Percentiles rank a stretch among this genome's conserved stretches.
phyloP scores from a whole-genome alignment of 768 basidiomycete species.

The Kwoniella mangroviensis region DNA sequence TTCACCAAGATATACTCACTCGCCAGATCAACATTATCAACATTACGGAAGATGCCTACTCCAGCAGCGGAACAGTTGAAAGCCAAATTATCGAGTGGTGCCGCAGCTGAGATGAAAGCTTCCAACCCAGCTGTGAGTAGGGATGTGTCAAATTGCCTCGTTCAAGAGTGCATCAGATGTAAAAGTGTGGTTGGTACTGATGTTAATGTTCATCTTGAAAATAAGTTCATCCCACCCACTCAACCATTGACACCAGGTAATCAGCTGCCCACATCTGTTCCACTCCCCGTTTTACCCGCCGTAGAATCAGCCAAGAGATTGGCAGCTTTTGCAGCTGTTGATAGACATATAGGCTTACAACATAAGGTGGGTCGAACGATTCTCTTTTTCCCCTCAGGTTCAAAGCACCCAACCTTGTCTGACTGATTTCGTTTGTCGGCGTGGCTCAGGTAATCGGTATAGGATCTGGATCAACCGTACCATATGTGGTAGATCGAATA shows the following conservation, averaged over 20 bases:
- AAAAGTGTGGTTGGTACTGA: neutral
- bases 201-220: neutral
- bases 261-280: constrained; percentile 47
- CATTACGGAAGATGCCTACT: constrained; percentile 9
- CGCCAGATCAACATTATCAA: constrained; percentile 1
- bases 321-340: constrained; percentile 93
- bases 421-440: neutral
- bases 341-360: constrained; percentile 78
- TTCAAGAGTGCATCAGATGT: too few species aligned
- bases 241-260: constrained; percentile 41
- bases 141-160: neutral
- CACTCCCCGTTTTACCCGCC: constrained; percentile 46
- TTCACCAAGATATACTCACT: neutral
- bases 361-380: constrained; percentile 67
- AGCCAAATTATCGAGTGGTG: constrained; percentile 7
- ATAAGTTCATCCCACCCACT: constrained; percentile 42
- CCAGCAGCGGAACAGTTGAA: constrained; percentile 18
- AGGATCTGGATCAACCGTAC: constrained; percentile 71
- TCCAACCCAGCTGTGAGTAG: constrained; percentile 13
- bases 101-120: constrained; percentile 5
- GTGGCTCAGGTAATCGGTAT: constrained; percentile 56
- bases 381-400: neutral
- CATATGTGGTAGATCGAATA: constrained; percentile 95
- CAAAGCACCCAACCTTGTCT: constrained; percentile 12
- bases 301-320: constrained; percentile 85